phyloP scores from a whole-genome alignment of 176 grass and related monocot species.

The Elaeis guineensis region DNA sequence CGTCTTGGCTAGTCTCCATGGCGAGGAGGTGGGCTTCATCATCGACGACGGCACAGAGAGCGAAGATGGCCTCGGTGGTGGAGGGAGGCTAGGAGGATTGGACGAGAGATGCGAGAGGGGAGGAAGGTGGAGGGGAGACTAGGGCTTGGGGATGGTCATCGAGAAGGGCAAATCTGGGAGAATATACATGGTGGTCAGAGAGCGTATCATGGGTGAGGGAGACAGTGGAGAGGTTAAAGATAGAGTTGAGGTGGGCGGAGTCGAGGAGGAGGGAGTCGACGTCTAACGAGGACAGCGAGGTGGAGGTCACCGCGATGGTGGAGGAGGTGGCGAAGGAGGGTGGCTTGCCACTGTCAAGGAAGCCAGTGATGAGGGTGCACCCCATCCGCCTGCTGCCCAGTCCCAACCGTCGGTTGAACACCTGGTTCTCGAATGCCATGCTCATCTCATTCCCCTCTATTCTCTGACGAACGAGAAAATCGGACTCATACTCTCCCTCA shows the following conservation, averaged over 20 bases:
- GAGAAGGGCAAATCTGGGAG: too few species aligned
- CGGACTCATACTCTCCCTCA: too few species aligned
- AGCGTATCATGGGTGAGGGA: slow-evolving; percentile 5
- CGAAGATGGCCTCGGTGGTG: too few species aligned
- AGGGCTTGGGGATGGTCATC: too few species aligned
- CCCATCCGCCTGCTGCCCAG: slow-evolving; percentile 9
- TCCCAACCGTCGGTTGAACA: slow-evolving; percentile 11
- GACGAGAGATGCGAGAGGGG: too few species aligned
- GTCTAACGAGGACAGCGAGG: slow-evolving; percentile 11
- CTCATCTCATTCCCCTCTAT: slow-evolving; percentile 15
- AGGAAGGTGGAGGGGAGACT: too few species aligned
- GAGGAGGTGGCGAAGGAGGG: slow-evolving; percentile 8
- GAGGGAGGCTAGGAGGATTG: too few species aligned
- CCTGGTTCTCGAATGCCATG: neutral
- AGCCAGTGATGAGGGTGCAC: slow-evolving; percentile 11
- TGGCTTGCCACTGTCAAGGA: slow-evolving; percentile 9
- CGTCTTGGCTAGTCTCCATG: too few species aligned
- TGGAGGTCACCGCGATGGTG: slow-evolving; percentile 6
- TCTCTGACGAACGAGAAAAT: neutral
- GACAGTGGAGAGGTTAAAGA: slow-evolving; percentile 9
- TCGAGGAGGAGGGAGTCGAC: slow-evolving; percentile 15
- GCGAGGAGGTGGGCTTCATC: too few species aligned
- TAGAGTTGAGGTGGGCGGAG: slow-evolving; percentile 5
- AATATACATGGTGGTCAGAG: too few species aligned
- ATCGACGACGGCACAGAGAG: too few species aligned